A percentile compares a stretch with the other conserved stretches of the same genome.
phyloP scores from a whole-genome alignment of 192 early-diverging fungal genomes.

The Backusella mclennaniae region DNA sequence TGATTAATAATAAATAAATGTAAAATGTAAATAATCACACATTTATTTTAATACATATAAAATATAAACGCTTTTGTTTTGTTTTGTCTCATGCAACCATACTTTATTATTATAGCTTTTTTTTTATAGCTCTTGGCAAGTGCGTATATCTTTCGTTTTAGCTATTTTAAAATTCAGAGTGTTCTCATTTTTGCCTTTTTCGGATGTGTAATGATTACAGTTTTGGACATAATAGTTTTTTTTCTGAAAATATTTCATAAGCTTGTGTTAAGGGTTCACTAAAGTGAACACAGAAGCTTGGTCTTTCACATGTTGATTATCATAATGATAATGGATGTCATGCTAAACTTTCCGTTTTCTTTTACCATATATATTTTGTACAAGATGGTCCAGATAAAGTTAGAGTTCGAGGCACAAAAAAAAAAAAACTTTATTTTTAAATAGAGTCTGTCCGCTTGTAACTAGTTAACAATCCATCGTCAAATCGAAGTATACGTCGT shows the following conservation, averaged over 20 bases:
- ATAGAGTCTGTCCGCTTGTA: neutral
- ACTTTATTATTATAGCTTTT: neutral
- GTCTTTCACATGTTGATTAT: neutral
- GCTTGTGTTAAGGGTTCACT: neutral
- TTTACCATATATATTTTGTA: neutral
- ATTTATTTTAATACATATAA: neutral
- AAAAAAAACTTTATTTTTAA: conserved; percentile 6
- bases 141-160: neutral
- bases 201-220: neutral
- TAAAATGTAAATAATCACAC: neutral
- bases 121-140: neutral
- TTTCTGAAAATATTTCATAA: neutral
- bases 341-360: neutral
- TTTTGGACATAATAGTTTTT: neutral
- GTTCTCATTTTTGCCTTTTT: neutral
- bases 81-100: neutral
- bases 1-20: neutral
- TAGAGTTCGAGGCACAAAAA: neutral
- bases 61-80: neutral
- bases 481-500: neutral
- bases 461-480: neutral
- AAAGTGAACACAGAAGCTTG: neutral
- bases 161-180: neutral
- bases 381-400: neutral
- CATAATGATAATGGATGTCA: neutral